These are phyloP conservation scores for Amanita inopinata DNA, from an alignment of 768 basidiomycete species.

Conservation along the genomic window DNA sequence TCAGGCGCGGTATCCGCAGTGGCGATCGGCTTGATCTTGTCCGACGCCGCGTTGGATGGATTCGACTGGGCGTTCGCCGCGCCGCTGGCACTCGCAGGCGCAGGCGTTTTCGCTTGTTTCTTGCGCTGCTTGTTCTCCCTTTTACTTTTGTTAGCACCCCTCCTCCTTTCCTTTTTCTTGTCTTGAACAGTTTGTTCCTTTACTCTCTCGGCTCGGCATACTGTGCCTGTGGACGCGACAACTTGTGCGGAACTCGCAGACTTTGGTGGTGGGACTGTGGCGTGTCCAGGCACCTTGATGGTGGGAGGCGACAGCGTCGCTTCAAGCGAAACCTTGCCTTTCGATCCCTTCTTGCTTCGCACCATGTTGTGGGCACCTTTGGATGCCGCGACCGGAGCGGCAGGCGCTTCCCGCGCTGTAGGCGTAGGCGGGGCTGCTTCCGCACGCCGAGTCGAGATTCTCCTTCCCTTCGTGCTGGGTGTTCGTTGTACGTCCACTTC, in stretches of 20 bases:
- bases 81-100: background rate
- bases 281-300: too few species aligned
- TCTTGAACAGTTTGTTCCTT: conserved; percentile 10
- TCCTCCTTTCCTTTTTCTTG: background rate
- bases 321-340: too few species aligned
- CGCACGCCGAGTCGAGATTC: background rate
- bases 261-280: too few species aligned
- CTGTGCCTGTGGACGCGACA: too few species aligned
- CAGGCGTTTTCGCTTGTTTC: conserved; percentile 5
- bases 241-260: too few species aligned
- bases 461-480: background rate
- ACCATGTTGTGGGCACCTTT: too few species aligned
- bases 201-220: too few species aligned
- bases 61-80: conserved; percentile 6
- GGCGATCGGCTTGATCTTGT: background rate
- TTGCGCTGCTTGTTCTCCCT: conserved; percentile 2
- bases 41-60: background rate
- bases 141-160: background rate
- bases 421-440: background rate
- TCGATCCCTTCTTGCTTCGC: background rate
- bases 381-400: background rate
- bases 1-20: conserved; percentile 15
- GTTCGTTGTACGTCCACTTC: background rate
- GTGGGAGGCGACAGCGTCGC: too few species aligned
- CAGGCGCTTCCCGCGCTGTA: background rate